These are phyloP conservation scores for Panicum virgatum DNA, from an alignment of 202 grass and related monocot genomes.

Conservation along the genomic window DNA sequence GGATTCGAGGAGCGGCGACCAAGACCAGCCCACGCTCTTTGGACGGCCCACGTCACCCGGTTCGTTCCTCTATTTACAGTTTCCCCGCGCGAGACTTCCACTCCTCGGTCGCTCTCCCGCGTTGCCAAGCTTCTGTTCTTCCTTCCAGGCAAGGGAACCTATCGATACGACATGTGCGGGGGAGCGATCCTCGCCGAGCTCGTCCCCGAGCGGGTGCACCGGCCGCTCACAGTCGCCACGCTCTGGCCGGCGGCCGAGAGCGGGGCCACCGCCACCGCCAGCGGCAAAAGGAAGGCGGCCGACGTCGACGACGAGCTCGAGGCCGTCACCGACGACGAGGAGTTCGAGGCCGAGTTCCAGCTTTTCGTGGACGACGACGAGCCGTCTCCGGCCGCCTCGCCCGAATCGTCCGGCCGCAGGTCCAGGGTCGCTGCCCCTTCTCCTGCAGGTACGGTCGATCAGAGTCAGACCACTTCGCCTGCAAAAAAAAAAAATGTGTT, in stretches of 20 bases:
- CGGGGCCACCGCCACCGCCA: not conserved
- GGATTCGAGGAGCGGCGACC: not conserved
- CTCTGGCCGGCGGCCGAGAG: not conserved
- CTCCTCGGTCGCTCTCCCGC: not conserved
- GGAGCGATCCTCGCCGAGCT: not conserved
- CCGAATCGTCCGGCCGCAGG: not conserved
- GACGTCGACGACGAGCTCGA: slow-evolving; percentile 1
- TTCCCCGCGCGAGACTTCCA: not conserved
- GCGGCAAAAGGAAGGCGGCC: not conserved
- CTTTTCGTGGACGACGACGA: not conserved
- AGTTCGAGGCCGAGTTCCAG: slow-evolving; percentile 46
- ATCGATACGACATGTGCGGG: not conserved
- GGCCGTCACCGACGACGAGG: not conserved
- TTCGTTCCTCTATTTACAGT: not conserved
- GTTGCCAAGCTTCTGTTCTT: not conserved
- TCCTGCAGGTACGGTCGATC: slow-evolving; percentile 2
- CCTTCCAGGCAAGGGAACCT: not conserved
- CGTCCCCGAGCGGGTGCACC: not conserved
- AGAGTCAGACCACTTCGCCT: not conserved
- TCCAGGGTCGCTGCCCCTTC: not conserved
- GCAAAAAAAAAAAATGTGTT: not conserved
- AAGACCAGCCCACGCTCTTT: not conserved
- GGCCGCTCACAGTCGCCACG: not conserved
- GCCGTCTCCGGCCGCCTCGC: not conserved
- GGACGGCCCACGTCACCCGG: not conserved